Conservation (phyloP, 768 basidiomycete genomes). For the Daedaleopsis nitida region DNA sequence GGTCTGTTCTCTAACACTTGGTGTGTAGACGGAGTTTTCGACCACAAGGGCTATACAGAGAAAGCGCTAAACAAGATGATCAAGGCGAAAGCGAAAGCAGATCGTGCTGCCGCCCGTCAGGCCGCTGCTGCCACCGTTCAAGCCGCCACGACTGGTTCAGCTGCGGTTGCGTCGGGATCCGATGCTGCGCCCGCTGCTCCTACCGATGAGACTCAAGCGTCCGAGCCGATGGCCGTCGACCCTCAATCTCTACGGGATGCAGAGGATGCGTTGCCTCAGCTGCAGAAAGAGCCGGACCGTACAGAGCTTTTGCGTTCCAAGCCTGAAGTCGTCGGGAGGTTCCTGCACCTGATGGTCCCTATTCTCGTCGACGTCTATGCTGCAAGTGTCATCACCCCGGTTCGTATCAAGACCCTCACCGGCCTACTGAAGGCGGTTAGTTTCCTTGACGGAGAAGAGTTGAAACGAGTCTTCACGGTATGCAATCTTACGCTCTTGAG, state of each 20-base stretch:
- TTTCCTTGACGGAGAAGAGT: constrained; percentile 76
- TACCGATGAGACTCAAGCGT: constrained; percentile 8
- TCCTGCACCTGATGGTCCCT: constrained; percentile 88
- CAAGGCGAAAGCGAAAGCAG: constrained; percentile 83
- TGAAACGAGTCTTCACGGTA: constrained; percentile 79
- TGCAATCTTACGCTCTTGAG: constrained; percentile 30
- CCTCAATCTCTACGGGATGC: constrained; percentile 14
- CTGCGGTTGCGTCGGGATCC: constrained; percentile 22
- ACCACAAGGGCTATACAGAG: constrained; percentile 88
- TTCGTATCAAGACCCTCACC: constrained; percentile 86
- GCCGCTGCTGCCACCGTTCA: constrained; percentile 34
- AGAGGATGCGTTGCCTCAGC: constrained; percentile 16
- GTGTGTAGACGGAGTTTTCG: constrained; percentile 86
- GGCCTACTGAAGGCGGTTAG: constrained; percentile 90
- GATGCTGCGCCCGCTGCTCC: constrained; percentile 25
- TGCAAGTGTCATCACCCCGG: constrained; percentile 88
- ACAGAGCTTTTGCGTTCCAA: constrained; percentile 76
- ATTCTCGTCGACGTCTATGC: constrained; percentile 98
- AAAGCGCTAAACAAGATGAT: constrained; percentile 75
- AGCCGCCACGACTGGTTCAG: constrained; percentile 20
- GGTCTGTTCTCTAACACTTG: not conserved
- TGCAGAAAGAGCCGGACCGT: constrained; percentile 53
- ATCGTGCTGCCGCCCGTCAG: constrained; percentile 70
- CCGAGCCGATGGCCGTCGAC: constrained; percentile 12
- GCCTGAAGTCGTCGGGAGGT: constrained; percentile 75